Evolutionary conservation across 1,284 basidiomycete genomes (phyloP).

Genomic region (Ceratobasidium sp.): DNA sequence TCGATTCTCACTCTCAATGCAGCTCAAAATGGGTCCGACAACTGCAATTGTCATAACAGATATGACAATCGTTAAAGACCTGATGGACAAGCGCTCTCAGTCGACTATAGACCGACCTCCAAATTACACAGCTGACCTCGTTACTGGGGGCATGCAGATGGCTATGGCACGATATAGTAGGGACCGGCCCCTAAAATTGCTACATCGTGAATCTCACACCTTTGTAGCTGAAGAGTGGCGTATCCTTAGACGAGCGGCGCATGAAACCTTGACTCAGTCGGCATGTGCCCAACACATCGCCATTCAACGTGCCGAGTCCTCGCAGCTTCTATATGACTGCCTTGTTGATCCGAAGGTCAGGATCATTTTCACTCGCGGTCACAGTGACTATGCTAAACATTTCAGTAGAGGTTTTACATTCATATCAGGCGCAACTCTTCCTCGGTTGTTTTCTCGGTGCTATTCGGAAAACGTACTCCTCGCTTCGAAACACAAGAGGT

Average conservation of each 20-base stretch:
- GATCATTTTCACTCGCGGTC: neutral
- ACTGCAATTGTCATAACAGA: constrained; percentile 51
- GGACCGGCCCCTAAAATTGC: constrained; percentile 20
- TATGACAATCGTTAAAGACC: constrained; percentile 49
- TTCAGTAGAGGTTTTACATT: neutral
- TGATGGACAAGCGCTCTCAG: constrained; percentile 49
- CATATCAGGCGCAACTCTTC: neutral
- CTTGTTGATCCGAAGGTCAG: constrained; percentile 50
- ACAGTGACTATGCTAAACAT: neutral
- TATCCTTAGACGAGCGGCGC: constrained; percentile 50
- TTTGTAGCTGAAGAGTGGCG: constrained; percentile 52
- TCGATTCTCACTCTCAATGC: neutral
- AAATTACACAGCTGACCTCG: constrained; percentile 48
- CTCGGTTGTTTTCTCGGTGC: constrained; percentile 24
- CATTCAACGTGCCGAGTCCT: constrained; percentile 53
- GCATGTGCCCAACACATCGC: constrained; percentile 49
- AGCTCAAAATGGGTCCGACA: constrained; percentile 50
- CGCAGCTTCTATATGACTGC: constrained; percentile 54
- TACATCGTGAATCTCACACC: neutral
- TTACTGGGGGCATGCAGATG: constrained; percentile 46
- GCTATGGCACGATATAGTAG: constrained; percentile 49
- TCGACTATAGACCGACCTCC: constrained; percentile 39
- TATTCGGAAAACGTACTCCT: constrained; percentile 23
- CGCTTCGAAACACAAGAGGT: constrained; percentile 10
- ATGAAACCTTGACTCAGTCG: constrained; percentile 51